Base-by-base conservation (phyloP, 169 alveolate species). In the Toxoplasma gondii region DNA sequence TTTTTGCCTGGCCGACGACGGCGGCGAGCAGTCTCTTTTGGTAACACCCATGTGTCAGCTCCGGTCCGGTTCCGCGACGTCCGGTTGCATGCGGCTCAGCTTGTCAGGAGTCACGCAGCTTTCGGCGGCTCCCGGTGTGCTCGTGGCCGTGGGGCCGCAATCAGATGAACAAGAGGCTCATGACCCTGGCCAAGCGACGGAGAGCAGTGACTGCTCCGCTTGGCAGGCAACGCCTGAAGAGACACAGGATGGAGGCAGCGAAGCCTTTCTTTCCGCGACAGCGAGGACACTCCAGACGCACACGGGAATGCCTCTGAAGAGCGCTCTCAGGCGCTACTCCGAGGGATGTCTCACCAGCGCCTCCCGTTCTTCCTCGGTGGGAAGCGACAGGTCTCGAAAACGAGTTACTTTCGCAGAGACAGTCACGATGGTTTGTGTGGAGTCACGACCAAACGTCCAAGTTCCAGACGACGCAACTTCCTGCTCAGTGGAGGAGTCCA, bases 71-170 rank as follows among this genome's bases (percentile, higher is more conserved):
- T 19, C 49, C 22, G 5, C 45, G n/a, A n/a, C 86, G 86, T 78
- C 86, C 22, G 29, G 45, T 45, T 36, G 49, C 39, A 36, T n/a
- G 45, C 39, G 49, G n/a, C 2, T 38, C 27, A 38, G 45, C 86
- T 17, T n/a, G 49, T 38, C 45, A 1, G 69, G 67, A 39, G 36
- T 36, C 69, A 43, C 27, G 67, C 90, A 43, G 10, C 90, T 82
- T 41, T 22, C 90, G n/a, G 90, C 90, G 16, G 90, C 90, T 38
- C 90, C 69, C 69, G 90, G 90, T 38, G 90, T 82, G 31, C 64
- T 82, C 38, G 69, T 82, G 12, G 90, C 44, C 24, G 90, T 82
- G 29, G 90, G 44, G 4, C 69, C 90, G 27, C 49, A 41, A 4
- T 22, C 74, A 19, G 74, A 64, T 31, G 74, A 19, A 16, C 34